Percentiles rank a stretch among this genome's conserved stretches.
These are phyloP conservation scores for Xylaria sp. DNA, from an alignment of 2,329 filamentous ascomycete species.

Conservation along the genomic window DNA sequence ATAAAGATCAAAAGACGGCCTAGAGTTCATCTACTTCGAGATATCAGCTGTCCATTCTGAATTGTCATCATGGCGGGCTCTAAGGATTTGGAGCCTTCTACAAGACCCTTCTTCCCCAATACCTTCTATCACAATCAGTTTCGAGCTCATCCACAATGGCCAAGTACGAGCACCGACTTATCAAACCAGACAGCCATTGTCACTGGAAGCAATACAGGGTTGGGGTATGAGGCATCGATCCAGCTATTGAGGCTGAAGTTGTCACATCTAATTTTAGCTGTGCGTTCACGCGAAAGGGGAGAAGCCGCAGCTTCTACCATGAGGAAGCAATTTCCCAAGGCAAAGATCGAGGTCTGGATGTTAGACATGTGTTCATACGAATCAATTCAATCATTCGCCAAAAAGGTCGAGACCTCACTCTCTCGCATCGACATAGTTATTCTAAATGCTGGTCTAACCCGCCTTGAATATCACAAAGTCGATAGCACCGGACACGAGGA, in stretches of 20 bases:
- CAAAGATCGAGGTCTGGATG: constrained; percentile 60
- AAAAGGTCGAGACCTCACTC: constrained; percentile 47
- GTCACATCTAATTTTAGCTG: constrained; percentile 59
- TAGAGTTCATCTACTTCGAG: background rate
- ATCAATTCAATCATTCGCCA: constrained; percentile 57
- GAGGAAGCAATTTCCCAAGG: constrained; percentile 45
- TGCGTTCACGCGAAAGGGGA: constrained; percentile 58
- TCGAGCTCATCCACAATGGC: constrained; percentile 40
- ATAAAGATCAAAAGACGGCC: background rate
- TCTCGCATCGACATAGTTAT: constrained; percentile 38
- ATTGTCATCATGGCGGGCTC: constrained; percentile 30
- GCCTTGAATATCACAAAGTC: constrained; percentile 6
- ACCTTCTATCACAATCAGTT: constrained; percentile 48
- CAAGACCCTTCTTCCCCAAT: constrained; percentile 20
- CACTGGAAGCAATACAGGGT: constrained; percentile 61
- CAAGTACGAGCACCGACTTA: constrained; percentile 44
- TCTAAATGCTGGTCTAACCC: constrained; percentile 35
- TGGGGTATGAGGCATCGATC: constrained; percentile 59
- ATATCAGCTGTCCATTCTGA: background rate
- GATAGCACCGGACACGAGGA: constrained; percentile 37
- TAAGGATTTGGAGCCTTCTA: constrained; percentile 31
- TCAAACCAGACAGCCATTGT: constrained; percentile 58
- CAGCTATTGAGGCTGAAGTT: constrained; percentile 56
- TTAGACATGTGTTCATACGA: constrained; percentile 62
- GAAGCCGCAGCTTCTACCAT: constrained; percentile 54